These are phyloP conservation scores for Coelastrella sp. DNA, from an alignment of 139 green algal species.

Conservation along the genomic window DNA sequence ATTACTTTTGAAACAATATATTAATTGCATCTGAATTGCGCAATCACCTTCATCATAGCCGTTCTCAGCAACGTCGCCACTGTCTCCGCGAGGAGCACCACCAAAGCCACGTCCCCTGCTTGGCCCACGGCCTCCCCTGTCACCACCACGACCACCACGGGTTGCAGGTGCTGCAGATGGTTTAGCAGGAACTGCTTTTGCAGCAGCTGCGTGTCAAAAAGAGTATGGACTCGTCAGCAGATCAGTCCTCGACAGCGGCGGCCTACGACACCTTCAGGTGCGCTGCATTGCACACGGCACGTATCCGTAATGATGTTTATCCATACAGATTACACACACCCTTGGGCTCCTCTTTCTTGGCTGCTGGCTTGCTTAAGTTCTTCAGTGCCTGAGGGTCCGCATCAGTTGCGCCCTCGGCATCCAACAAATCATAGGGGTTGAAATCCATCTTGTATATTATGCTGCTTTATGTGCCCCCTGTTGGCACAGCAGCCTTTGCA, in stretches of 20 bases:
- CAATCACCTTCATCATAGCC: conserved; percentile 29
- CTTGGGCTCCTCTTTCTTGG: conserved; percentile 53
- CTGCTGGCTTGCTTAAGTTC: conserved; percentile 36
- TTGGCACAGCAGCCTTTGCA: neutral
- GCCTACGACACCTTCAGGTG: too few species aligned
- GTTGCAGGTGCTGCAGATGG: conserved; percentile 23
- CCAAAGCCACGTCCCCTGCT: conserved; percentile 46
- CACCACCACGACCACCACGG: conserved; percentile 42
- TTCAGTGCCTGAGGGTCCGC: conserved; percentile 54
- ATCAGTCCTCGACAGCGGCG: neutral
- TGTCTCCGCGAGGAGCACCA: conserved; percentile 32
- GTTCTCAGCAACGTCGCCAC: conserved; percentile 40
- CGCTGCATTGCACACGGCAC: too few species aligned
- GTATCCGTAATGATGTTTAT: too few species aligned
- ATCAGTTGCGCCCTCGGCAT: conserved; percentile 47
- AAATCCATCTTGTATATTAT: conserved; percentile 16
- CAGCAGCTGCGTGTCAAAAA: conserved; percentile 25
- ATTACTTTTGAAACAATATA: neutral
- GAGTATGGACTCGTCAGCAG: conserved; percentile 2
- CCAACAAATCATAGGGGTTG: conserved; percentile 57
- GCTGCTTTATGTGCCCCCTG: conserved; percentile 7
- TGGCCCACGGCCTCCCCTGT: conserved; percentile 24
- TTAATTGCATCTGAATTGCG: neutral
- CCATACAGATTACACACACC: conserved; percentile 5
- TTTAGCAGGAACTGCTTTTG: conserved; percentile 44